Conservation (phyloP, 2,329 filamentous ascomycete genomes). For the Fusarium buxicola region DNA sequence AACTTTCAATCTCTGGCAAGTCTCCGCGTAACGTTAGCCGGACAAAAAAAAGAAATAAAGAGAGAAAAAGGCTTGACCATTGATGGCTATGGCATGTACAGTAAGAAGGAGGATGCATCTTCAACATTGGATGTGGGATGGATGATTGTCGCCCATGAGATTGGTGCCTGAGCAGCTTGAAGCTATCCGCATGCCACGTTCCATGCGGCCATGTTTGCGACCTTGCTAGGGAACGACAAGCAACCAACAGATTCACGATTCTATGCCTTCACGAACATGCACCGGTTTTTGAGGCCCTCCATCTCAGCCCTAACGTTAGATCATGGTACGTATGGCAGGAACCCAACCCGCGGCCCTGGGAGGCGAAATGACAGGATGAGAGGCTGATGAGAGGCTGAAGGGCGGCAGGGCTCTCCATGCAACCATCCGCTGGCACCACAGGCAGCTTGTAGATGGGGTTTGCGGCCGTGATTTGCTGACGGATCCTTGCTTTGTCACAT, state of each 20-base stretch:
- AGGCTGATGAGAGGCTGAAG: slow-evolving; percentile 12
- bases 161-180: slow-evolving; percentile 16
- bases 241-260: slow-evolving; percentile 18
- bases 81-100: not conserved
- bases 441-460: slow-evolving; percentile 33
- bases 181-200: slow-evolving; percentile 33
- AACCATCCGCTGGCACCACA: slow-evolving; percentile 43
- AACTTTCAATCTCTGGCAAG: slow-evolving; percentile 12
- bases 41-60: not conserved
- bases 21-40: slow-evolving; percentile 7
- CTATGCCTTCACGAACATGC: slow-evolving; percentile 20
- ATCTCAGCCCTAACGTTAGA: slow-evolving; percentile 22
- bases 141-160: slow-evolving; percentile 13
- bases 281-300: slow-evolving; percentile 36
- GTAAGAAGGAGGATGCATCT: slow-evolving; percentile 1
- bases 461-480: slow-evolving; percentile 30
- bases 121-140: not conserved
- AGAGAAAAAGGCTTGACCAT: too few relatives aligned
- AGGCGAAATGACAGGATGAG: slow-evolving; percentile 23
- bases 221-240: slow-evolving; percentile 17
- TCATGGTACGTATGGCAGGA: slow-evolving; percentile 2
- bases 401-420: slow-evolving; percentile 18
- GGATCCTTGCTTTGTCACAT: slow-evolving; percentile 34
- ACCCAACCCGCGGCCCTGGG: slow-evolving; percentile 28
- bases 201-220: slow-evolving; percentile 37